Base-by-base conservation (phyloP, 371 early-diverging fungal genomes). In the Actinomortierella ambigua region DNA sequence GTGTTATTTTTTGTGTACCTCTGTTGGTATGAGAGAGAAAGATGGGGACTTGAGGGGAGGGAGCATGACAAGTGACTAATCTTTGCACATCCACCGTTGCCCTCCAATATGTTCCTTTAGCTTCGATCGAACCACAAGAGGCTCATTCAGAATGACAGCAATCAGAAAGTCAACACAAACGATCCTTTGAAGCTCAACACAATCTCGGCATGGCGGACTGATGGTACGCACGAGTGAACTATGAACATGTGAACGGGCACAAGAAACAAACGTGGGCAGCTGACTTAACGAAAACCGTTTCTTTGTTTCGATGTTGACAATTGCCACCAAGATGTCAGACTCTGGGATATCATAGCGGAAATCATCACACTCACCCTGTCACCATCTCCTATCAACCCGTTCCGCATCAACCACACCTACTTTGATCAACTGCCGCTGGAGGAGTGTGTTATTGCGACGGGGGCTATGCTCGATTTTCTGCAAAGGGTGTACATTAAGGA, bases 301-400 rank as follows among this genome's bases (percentile, higher is more conserved):
- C 20, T 13, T n/a, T 47, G 13, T 53, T 18, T 43, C 34, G 3
- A 26, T 51, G 13, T 43, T 2, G 23, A 29, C 0, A 17, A 39
- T n/a, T 41, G 14, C 18, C 46, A 43, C 50, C 3, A 62, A 87
- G 92, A 92, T 54, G 81, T 93, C 2, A 65, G 80, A 5, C 77
- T 90, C 15, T 90, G 90, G 89, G 90, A 93, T 58, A 88, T 93
- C n/a, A 73, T 93, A 23, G 85, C 84, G 17, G 93, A 93, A 76
- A 81, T 93, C 15, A 63, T 92, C 5, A 52, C 60, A 1, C 68
- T 85, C 53, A 83, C 85, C n/a, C 70, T 83, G 9, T 46, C 78
- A 48, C 83, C 86, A 14, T 79, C 81, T 39, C 84, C 85, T 1
- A 60, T 76, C 20, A 93, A 93, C 67, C 93, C 93, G 5, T 92